Evolutionary conservation across 1,139 yeast genomes (phyloP).

Genomic region (Yamadazyma dendronema): DNA sequence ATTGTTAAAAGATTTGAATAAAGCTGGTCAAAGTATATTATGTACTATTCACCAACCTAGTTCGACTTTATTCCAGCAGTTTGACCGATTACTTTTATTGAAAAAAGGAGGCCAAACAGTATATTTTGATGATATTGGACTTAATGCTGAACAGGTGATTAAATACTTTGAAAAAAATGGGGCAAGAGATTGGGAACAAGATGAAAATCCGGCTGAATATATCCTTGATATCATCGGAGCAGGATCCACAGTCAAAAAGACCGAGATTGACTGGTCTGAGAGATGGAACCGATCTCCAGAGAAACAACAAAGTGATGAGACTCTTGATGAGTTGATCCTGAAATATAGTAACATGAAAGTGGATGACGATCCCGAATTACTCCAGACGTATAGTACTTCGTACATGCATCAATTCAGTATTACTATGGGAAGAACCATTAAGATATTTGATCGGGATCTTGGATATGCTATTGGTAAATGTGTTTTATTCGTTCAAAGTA

Average conservation of each 20-base stretch:
- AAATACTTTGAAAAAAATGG: slow-evolving; percentile 71
- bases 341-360: slow-evolving; percentile 25
- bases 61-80: slow-evolving; percentile 71
- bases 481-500: slow-evolving; percentile 21
- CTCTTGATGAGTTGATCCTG: slow-evolving; percentile 20
- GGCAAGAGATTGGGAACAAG: slow-evolving; percentile 56
- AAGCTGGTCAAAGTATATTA: slow-evolving; percentile 78
- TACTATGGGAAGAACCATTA: slow-evolving; percentile 24
- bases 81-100: slow-evolving; percentile 71
- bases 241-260: slow-evolving; percentile 29
- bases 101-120: slow-evolving; percentile 73
- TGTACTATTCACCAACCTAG: slow-evolving; percentile 88
- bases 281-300: slow-evolving; percentile 31
- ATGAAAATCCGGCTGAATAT: slow-evolving; percentile 52
- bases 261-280: slow-evolving; percentile 29
- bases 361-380: slow-evolving; percentile 17
- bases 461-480: slow-evolving; percentile 36
- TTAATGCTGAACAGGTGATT: slow-evolving; percentile 58
- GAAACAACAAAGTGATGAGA: slow-evolving; percentile 18
- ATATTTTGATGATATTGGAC: slow-evolving; percentile 78
- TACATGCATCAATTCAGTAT: slow-evolving; percentile 22
- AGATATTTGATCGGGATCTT: slow-evolving; percentile 43
- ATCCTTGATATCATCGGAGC: slow-evolving; percentile 52
- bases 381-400: slow-evolving; percentile 24
- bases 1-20: slow-evolving; percentile 72